These are phyloP conservation scores for Tricholoma furcatifolium DNA, from an alignment of 768 basidiomycete genomes.

Conservation along the genomic window DNA sequence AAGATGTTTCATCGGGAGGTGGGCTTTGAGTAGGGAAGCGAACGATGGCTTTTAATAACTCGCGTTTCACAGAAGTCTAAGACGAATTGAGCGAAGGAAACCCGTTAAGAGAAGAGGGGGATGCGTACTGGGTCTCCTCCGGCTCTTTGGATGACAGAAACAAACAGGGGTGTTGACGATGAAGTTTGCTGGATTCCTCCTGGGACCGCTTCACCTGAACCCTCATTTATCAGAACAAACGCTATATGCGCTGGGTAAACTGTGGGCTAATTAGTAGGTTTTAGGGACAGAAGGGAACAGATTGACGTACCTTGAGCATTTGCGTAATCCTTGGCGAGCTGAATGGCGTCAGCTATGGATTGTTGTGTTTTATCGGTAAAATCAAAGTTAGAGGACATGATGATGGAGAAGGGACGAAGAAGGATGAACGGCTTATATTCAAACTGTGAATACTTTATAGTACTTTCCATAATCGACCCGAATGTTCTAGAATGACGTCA, in stretches of 20 bases:
- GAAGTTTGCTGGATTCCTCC: slow-evolving; percentile 28
- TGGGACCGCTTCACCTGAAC: slow-evolving; percentile 32
- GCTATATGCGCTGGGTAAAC: slow-evolving; percentile 86
- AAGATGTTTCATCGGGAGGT: slow-evolving; percentile 74
- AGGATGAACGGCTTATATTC: neutral
- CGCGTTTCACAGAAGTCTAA: slow-evolving; percentile 63
- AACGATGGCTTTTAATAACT: slow-evolving; percentile 74
- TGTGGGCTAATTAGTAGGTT: slow-evolving; percentile 25
- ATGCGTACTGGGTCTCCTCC: slow-evolving; percentile 81
- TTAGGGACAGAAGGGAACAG: neutral
- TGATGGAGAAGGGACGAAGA: neutral
- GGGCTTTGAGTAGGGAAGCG: slow-evolving; percentile 83
- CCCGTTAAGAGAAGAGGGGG: neutral
- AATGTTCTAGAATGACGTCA: slow-evolving; percentile 15
- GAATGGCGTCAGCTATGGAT: slow-evolving; percentile 67
- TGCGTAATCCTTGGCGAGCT: slow-evolving; percentile 81
- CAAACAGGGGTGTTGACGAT: slow-evolving; percentile 59
- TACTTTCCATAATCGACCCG: neutral
- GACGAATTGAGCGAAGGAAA: neutral
- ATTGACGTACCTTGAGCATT: slow-evolving; percentile 68
- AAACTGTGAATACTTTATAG: neutral
- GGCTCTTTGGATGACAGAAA: slow-evolving; percentile 74
- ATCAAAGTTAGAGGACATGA: slow-evolving; percentile 62
- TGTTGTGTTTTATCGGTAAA: slow-evolving; percentile 85
- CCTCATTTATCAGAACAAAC: slow-evolving; percentile 76